phyloP scores from a whole-genome alignment of 768 basidiomycete species.

The Leucocoprinus birnbaumii region DNA sequence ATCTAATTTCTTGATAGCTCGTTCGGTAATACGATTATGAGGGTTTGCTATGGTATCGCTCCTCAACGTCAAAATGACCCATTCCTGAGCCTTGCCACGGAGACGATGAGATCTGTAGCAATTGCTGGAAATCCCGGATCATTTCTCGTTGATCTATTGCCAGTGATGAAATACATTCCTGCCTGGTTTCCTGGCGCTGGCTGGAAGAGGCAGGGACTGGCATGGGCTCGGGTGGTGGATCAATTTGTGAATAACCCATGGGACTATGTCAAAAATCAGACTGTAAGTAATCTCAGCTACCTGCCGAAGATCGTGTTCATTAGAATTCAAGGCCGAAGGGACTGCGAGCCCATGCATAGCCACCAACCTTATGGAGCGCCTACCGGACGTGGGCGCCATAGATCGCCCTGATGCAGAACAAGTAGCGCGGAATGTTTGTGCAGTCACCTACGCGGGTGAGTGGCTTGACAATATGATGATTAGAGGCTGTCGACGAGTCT shows the following conservation, averaged over 20 bases:
- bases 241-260: constrained; percentile 19
- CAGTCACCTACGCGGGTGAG: background rate
- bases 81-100: constrained; percentile 26
- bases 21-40: constrained; percentile 26
- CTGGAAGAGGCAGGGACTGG: constrained; percentile 31
- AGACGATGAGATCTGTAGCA: constrained; percentile 22
- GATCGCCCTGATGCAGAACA: constrained; percentile 16
- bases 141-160: constrained; percentile 33
- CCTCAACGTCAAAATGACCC: constrained; percentile 26
- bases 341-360: constrained; percentile 13
- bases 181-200: constrained; percentile 34
- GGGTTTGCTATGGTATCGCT: constrained; percentile 30
- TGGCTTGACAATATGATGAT: too few relatives aligned
- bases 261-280: constrained; percentile 18
- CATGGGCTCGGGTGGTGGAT: constrained; percentile 24
- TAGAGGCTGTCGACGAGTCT: too few relatives aligned
- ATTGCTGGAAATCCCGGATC: constrained; percentile 27
- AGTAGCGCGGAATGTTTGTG: background rate
- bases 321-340: background rate
- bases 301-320: too few relatives aligned
- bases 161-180: constrained; percentile 32
- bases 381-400: constrained; percentile 15
- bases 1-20: constrained; percentile 23
- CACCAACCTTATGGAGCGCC: constrained; percentile 15
- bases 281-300: constrained; percentile 21